Evolutionary conservation across 441 rosid genomes (phyloP).

Genomic region (Brassica hybrid): DNA sequence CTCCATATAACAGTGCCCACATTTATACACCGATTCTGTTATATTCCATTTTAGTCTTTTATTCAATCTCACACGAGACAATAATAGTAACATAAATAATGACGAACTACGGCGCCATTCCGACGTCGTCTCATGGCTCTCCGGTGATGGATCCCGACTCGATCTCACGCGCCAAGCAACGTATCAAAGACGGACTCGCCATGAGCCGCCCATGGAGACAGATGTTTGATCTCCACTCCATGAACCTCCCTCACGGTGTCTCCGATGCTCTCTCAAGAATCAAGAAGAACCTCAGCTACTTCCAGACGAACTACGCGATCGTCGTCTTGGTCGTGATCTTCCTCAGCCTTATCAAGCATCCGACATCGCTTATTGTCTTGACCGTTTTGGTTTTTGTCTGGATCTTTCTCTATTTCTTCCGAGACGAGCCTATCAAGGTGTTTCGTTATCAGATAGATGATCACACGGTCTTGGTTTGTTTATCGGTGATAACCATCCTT

Average conservation of each 20-base stretch:
- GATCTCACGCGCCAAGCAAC: constrained; percentile 68
- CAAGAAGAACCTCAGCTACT: constrained; percentile 49
- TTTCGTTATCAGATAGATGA: constrained; percentile 57
- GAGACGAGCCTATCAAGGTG: constrained; percentile 62
- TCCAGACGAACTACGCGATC: constrained; percentile 67
- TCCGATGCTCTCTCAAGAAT: constrained; percentile 45
- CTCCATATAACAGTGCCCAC: neutral
- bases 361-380: constrained; percentile 64
- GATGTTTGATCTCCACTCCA: constrained; percentile 54
- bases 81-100: constrained; percentile 32
- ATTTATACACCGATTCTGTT: neutral
- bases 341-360: constrained; percentile 61
- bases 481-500: constrained; percentile 52
- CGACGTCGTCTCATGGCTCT: constrained; percentile 59
- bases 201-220: constrained; percentile 61
- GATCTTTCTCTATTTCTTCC: constrained; percentile 68
- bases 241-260: constrained; percentile 48
- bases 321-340: constrained; percentile 53
- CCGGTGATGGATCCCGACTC: constrained; percentile 45
- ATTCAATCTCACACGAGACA: too few relatives aligned
- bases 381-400: constrained; percentile 54
- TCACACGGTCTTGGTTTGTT: constrained; percentile 44
- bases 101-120: constrained; percentile 80
- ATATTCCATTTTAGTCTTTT: neutral
- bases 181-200: constrained; percentile 59